Evolutionary conservation across 805 yeast species (phyloP).

Genomic region (Ogataea saltuana): DNA sequence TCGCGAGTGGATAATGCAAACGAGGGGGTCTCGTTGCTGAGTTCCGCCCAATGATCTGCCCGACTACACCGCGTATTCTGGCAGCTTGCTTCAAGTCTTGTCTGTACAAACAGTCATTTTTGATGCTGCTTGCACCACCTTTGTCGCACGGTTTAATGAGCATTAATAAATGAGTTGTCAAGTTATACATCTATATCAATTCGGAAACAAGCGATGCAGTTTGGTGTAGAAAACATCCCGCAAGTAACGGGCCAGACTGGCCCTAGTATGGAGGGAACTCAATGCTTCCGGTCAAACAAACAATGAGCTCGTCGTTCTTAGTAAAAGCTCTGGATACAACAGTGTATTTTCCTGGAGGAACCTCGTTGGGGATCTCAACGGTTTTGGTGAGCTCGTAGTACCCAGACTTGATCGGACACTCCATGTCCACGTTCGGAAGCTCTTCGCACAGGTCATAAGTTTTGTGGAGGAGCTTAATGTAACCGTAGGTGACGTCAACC

Average conservation of each 20-base stretch:
- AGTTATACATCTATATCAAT: background rate
- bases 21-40: slow-evolving; percentile 8
- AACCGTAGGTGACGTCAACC: slow-evolving; percentile 90
- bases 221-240: background rate
- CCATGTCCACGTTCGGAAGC: slow-evolving; percentile 75
- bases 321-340: slow-evolving; percentile 91
- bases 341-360: slow-evolving; percentile 91
- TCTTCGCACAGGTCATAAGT: slow-evolving; percentile 94
- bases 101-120: background rate
- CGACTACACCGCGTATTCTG: too few species aligned
- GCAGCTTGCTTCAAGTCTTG: background rate
- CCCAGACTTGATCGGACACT: slow-evolving; percentile 82
- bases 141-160: too few species aligned
- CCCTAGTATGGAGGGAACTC: slow-evolving; percentile 46
- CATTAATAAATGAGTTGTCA: too few species aligned
- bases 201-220: background rate
- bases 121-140: too few species aligned
- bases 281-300: slow-evolving; percentile 79
- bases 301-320: slow-evolving; percentile 72
- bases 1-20: background rate
- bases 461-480: slow-evolving; percentile 81
- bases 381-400: slow-evolving; percentile 61
- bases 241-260: too few species aligned
- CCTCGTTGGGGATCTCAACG: slow-evolving; percentile 85
- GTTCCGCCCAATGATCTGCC: too few species aligned